Base-by-base conservation (phyloP, 768 basidiomycete genomes). In the Lactarius sanguifluus region DNA sequence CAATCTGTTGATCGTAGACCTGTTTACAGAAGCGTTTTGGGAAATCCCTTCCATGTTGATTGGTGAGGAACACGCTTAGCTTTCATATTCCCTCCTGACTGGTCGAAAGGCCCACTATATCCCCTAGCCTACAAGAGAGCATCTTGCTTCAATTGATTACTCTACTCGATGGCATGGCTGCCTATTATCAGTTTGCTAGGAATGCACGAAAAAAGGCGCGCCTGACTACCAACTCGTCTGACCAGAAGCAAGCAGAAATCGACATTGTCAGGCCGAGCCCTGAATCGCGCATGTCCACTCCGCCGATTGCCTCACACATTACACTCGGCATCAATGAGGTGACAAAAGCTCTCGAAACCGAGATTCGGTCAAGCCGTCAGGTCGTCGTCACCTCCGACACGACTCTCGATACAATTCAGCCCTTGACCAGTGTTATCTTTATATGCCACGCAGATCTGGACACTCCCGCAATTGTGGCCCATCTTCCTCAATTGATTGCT, bases 281-380 rank as follows among this genome's bases (percentile, higher is more conserved):
- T 18, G 58, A 43, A 43, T 54, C 47, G 23, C 38, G 36, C 16
- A 41, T 65, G 30, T 65, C 70, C 12, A 64, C 74, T 12, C 86
- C 86, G 2, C 45, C 69, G 4, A 73, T 87, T 38, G 73, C 85
- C 25, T 69, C 77, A 12, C 83, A 88, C 73, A 65, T 89, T 40
- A 74, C 79, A 12, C 72, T 87, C 57, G 93, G 93, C n/a, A 88
- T 94, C 67, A 95, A 94, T 71, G 79, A 85, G 71, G 89, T 94
- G 16, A 92, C 92, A 1, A 88, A 84, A 74, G 79, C 80, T 34
- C 80, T 96, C 15, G 93, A 96, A 75, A 69, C 57, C 2, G 85
- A 90, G 71, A 77, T 84, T 74, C 66, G 71, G 66, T 63, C 75
- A 50, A 45, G 65, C 45, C 58, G 34, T 10, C 52, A 55, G 32